Base-by-base conservation (phyloP, 2,329 filamentous ascomycete species). In the Emericellopsis cladophorae region DNA sequence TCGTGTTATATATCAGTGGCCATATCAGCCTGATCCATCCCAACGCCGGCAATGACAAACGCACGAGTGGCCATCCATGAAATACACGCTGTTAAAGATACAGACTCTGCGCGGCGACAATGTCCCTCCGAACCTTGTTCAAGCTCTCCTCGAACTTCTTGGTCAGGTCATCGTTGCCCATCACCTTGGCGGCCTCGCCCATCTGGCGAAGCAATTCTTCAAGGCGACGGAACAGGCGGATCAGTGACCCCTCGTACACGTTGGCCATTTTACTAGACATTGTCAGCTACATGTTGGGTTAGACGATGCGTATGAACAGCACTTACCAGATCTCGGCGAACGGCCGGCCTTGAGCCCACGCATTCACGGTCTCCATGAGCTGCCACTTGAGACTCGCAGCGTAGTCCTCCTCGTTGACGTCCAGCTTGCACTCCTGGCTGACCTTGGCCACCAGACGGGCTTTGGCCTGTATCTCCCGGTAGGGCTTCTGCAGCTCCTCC, bases 291-390 rank as follows among this genome's bases (percentile, higher is more conserved):
- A n/a, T 29, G 14, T 8, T 22, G 4, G 21, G 5, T 15, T 22
- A 11, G 23, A 39, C 7, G 14, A 9, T 9, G 23, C 4, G 37
- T 2, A 23, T 21, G 40, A 37, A 23, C 31, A 42, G 26, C 42
- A 76, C 86, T 56, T 76, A 95, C 90, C 92, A 96, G 46, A 98
- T 95, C 51, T 95, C 81, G 1, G 84, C 79, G 66, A 98, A 98
- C 1, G 84, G 79, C 50, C 83, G 84, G 39, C 90, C 92, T 49
- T 92, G 83, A 5, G 87, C 82, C 92, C 92, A 98, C 6, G 84
- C 75, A 54, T 81, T 84, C 4, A 98, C 89, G 31, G 95, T 92
- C 56, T 95, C 90, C 90, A 98, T 96, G 39, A 98, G 70, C 66
- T 96, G 82, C 70, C 80, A 89, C 67, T 95, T 95, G 66, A 98